Evolutionary conservation across 768 basidiomycete species (phyloP).

Genomic region (Naganishia friedmannii): DNA sequence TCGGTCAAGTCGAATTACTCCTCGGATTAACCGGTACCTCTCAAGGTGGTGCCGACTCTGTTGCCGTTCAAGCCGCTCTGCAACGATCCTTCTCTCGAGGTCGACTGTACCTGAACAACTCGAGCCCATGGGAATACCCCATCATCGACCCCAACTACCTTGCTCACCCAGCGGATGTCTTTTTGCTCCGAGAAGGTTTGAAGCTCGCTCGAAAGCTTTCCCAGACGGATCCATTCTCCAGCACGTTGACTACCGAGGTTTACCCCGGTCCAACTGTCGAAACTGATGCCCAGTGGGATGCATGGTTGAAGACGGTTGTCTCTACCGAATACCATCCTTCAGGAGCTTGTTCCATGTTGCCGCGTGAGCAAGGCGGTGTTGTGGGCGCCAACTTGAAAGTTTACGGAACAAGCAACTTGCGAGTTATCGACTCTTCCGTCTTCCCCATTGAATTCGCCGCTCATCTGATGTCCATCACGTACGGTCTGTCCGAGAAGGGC

Average conservation of each 20-base stretch:
- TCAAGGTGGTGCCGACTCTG: conserved; percentile 48
- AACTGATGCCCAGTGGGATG: conserved; percentile 62
- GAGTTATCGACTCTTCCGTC: conserved; percentile 55
- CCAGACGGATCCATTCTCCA: conserved; percentile 58
- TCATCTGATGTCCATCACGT: conserved; percentile 54
- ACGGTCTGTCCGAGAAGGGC: conserved; percentile 34
- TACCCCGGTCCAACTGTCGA: conserved; percentile 58
- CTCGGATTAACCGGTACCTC: conserved; percentile 54
- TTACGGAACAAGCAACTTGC: conserved; percentile 61
- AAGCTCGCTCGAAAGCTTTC: conserved; percentile 64
- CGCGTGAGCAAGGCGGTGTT: conserved; percentile 59
- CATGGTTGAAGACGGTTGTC: conserved; percentile 56
- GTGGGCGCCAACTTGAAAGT: conserved; percentile 61
- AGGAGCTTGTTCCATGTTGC: conserved; percentile 62
- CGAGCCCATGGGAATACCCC: conserved; percentile 62
- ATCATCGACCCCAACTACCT: conserved; percentile 68
- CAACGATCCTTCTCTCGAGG: conserved; percentile 54
- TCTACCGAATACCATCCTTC: conserved; percentile 61
- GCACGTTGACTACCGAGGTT: conserved; percentile 56
- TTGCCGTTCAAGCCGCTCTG: conserved; percentile 60
- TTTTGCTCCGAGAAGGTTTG: conserved; percentile 61
- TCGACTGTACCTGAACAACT: conserved; percentile 62
- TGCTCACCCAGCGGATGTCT: conserved; percentile 58
- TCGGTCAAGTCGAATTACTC: conserved; percentile 63
- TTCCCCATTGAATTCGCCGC: conserved; percentile 61